Evolutionary conservation across 768 basidiomycete species (phyloP), one percentile per base, ranked within the genome.

Genomic region (Boletus sp.): DNA sequence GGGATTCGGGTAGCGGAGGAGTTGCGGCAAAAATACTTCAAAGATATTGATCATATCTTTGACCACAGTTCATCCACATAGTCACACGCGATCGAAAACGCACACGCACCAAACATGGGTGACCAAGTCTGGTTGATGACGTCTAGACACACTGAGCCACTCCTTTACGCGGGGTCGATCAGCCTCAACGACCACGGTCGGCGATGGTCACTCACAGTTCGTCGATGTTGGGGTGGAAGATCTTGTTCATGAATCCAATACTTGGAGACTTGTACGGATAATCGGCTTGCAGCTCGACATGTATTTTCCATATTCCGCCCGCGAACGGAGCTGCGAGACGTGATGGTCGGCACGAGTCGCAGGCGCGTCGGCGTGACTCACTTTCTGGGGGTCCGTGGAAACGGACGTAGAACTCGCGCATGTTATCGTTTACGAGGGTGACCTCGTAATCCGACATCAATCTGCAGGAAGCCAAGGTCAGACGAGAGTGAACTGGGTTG

Each of bases 191-290:
- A 20, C 52, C n/a, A 55, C 44, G n/a, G 41, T 36, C 40, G 32
- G 54, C 48, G 54, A 57, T 58, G n/a, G 36, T 1, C 28, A 78
- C 93, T 69, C 72, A 98, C 90, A 97, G 78, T 75, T 99, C 97
- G 75, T 99, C 97, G 68, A 99, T 99, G 70, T 99, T 99, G 18
- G 97, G 97, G 67, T 98, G 97, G 71, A 97, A 98, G 73, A 99
- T 98, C 89, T 98, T 98, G 83, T 99, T 99, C 93, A 97, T 95
- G 76, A 99, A 99, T 2, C 97, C 97, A 64, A 99, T 99, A 70
- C 92, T 94, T 6, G 97, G 97, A 30, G 93, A 96, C 75, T 98
- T 98, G 85, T 89, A 99, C 2, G 97, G 97, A 70, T 98, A 99
- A 73, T 97, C 94, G 62, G 98, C 94, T 24, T 96, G 97, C 20